Conservation (phyloP, 2,329 filamentous ascomycete genomes). For the Cytospora paraplurivora region DNA sequence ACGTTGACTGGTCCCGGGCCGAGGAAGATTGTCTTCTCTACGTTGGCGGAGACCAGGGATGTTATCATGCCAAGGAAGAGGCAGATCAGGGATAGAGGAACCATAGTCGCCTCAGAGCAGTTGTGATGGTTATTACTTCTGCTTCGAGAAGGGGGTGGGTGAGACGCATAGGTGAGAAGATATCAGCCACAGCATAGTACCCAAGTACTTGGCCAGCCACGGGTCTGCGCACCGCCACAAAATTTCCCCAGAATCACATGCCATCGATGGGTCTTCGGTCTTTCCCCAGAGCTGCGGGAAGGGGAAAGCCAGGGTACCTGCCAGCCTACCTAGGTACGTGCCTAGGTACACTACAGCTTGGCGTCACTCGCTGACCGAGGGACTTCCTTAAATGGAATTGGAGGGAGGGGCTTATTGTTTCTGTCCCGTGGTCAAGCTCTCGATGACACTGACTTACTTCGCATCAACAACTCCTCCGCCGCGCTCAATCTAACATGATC, state of each 20-base stretch:
- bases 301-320: background rate
- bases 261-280: no score
- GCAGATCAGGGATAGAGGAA: slow-evolving; percentile 24
- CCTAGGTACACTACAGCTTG: background rate
- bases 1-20: slow-evolving; percentile 63
- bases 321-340: background rate
- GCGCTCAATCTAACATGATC: slow-evolving; percentile 5
- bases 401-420: background rate
- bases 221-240: background rate
- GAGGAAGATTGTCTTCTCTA: slow-evolving; percentile 88
- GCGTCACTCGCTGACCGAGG: background rate
- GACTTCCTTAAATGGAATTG: background rate
- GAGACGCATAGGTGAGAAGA: background rate
- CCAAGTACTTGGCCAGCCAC: background rate
- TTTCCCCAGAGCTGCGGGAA: background rate
- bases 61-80: slow-evolving; percentile 23
- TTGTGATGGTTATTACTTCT: background rate
- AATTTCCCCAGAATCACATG: background rate
- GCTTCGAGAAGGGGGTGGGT: background rate
- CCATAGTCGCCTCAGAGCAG: slow-evolving; percentile 6
- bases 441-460: slow-evolving; percentile 7
- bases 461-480: background rate
- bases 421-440: background rate
- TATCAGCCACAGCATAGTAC: background rate
- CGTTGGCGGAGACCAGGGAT: slow-evolving; percentile 62